Percentiles rank a stretch among this genome's conserved stretches.
phyloP scores from a whole-genome alignment of 345 rosid species.

The Eucalyptus pauciflora region DNA sequence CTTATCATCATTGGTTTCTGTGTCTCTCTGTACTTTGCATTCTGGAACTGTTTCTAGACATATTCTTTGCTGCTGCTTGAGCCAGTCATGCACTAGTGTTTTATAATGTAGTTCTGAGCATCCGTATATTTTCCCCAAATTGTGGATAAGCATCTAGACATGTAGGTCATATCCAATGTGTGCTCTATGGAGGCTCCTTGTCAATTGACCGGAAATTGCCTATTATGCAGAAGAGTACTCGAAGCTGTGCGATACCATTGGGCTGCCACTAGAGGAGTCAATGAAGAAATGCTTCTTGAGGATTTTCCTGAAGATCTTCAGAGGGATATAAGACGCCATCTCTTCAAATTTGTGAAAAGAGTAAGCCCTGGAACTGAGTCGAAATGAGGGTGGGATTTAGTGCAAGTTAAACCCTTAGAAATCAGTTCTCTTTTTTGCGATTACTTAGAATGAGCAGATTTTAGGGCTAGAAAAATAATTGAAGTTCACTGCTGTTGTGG shows the following conservation, averaged over 20 bases:
- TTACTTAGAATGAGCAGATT: not conserved
- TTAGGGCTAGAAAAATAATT: not conserved
- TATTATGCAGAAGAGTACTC: slow-evolving; percentile 47
- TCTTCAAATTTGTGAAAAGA: slow-evolving; percentile 68
- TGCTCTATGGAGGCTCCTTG: not conserved
- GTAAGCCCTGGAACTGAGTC: slow-evolving; percentile 12
- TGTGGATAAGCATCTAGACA: not conserved
- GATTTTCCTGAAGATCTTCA: slow-evolving; percentile 88
- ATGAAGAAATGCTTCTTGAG: slow-evolving; percentile 56
- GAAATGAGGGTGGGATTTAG: not conserved
- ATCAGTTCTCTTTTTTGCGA: not conserved
- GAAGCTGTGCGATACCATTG: slow-evolving; percentile 76
- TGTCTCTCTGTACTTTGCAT: not conserved
- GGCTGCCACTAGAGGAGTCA: slow-evolving; percentile 87
- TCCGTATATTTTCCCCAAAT: not conserved
- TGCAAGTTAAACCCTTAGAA: not conserved
- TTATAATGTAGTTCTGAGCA: not conserved
- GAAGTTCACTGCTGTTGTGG: not conserved
- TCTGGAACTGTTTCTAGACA: not conserved
- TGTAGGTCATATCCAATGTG: not conserved
- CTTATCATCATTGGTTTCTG: not conserved
- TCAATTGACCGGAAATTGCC: not conserved
- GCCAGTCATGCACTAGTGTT: not conserved
- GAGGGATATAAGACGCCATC: slow-evolving; percentile 77
- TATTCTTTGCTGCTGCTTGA: not conserved